Evolutionary conservation across 2,329 filamentous ascomycete species (phyloP).

Genomic region (Fusarium mangiferae): DNA sequence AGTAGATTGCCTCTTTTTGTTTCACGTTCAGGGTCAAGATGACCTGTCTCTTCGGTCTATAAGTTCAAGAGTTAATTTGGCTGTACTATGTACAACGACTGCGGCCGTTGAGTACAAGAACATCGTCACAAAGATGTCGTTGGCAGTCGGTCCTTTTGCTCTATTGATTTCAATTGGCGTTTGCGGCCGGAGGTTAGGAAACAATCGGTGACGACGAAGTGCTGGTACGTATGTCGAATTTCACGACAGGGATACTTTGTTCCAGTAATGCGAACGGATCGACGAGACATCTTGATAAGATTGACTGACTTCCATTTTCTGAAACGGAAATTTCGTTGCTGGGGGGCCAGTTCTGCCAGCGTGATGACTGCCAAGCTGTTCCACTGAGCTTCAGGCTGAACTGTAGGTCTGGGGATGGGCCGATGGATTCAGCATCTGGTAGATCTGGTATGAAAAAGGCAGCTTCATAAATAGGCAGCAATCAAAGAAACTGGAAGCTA

Average conservation of each 20-base stretch:
- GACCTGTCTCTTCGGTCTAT: constrained; percentile 28
- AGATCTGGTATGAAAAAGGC: constrained; percentile 13
- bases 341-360: neutral
- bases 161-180: neutral
- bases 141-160: neutral
- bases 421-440: neutral
- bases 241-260: constrained; percentile 8
- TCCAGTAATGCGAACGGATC: constrained; percentile 4
- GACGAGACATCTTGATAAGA: neutral
- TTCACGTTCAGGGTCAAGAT: constrained; percentile 22
- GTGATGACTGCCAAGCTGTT: constrained; percentile 14
- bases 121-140: constrained; percentile 11
- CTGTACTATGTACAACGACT: constrained; percentile 4
- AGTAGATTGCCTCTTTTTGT: constrained; percentile 9
- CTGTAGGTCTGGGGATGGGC: neutral
- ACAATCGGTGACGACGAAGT: neutral
- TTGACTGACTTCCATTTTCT: constrained; percentile 18
- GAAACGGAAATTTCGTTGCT: constrained; percentile 8
- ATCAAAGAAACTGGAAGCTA: neutral
- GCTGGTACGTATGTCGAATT: neutral
- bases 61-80: constrained; percentile 8
- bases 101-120: constrained; percentile 6
- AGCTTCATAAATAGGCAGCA: constrained; percentile 8
- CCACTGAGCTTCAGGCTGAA: constrained; percentile 22
- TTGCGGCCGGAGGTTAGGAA: neutral